These are phyloP conservation scores for Colletotrichum horii DNA, from an alignment of 2,329 filamentous ascomycete species.

Conservation along the genomic window DNA sequence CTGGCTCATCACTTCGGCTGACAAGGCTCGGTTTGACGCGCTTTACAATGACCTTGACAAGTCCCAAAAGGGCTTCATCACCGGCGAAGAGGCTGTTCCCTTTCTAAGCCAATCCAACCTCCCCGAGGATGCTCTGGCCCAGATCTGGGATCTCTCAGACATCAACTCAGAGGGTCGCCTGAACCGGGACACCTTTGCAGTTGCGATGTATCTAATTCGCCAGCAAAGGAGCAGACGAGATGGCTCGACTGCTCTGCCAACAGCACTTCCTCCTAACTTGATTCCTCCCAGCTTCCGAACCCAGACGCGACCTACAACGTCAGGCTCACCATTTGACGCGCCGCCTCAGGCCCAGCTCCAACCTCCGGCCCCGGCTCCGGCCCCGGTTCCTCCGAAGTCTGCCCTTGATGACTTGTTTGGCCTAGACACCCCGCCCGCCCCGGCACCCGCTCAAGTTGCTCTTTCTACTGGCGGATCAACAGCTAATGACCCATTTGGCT, in stretches of 20 bases:
- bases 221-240: conserved; percentile 81
- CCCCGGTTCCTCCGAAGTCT: conserved; percentile 67
- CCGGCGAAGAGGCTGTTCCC: conserved; percentile 89
- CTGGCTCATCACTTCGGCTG: conserved; percentile 82
- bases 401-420: conserved; percentile 95
- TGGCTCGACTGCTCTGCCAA: conserved; percentile 66
- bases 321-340: conserved; percentile 59
- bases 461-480: conserved; percentile 78
- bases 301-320: conserved; percentile 56
- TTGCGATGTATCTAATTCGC: conserved; percentile 96
- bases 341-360: conserved; percentile 33
- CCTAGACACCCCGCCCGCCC: conserved; percentile 65
- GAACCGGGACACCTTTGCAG: conserved; percentile 89
- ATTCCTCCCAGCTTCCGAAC: conserved; percentile 86
- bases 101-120: conserved; percentile 95
- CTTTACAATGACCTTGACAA: conserved; percentile 88
- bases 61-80: conserved; percentile 80
- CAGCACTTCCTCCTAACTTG: conserved; percentile 78
- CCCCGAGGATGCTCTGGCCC: conserved; percentile 85
- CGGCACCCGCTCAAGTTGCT: conserved; percentile 59
- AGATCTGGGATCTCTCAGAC: conserved; percentile 97
- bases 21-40: conserved; percentile 87
- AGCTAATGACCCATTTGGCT: conserved; percentile 67
- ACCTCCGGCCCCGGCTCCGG: conserved; percentile 37
- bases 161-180: conserved; percentile 89